A percentile compares a stretch with the other conserved stretches of the same genome.
These are phyloP conservation scores for Agrocybe chaxingu DNA, from an alignment of 768 basidiomycete species.

Conservation along the genomic window DNA sequence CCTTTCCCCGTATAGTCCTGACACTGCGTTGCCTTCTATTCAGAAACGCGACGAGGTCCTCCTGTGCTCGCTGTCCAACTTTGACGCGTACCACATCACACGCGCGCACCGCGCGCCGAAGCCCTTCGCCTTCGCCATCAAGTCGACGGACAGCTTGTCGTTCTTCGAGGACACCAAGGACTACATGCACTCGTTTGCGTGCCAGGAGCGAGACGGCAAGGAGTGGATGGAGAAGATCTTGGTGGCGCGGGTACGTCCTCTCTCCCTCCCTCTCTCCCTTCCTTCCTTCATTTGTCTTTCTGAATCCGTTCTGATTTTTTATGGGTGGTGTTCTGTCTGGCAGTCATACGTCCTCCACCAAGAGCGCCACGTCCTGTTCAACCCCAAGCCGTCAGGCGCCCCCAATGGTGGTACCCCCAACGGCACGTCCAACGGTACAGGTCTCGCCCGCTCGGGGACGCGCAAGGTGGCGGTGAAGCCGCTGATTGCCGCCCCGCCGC, in stretches of 20 bases:
- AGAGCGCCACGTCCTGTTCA: conserved; percentile 69
- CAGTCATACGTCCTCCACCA: conserved; percentile 84
- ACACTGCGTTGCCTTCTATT: background rate
- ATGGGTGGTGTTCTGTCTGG: background rate
- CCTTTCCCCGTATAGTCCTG: conserved; percentile 60
- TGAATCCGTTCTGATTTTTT: too few relatives aligned
- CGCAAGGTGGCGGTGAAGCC: conserved; percentile 34
- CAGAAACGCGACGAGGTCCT: conserved; percentile 54
- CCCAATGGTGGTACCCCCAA: conserved; percentile 6
- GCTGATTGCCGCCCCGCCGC: conserved; percentile 41
- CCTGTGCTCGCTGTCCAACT: conserved; percentile 84
- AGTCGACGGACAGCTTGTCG: conserved; percentile 82
- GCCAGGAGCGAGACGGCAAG: conserved; percentile 68
- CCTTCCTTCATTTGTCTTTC: background rate
- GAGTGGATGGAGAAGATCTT: conserved; percentile 80
- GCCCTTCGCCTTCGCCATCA: conserved; percentile 79
- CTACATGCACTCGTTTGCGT: conserved; percentile 85
- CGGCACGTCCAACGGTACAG: conserved; percentile 14
- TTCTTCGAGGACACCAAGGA: conserved; percentile 87
- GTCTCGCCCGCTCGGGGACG: conserved; percentile 39
- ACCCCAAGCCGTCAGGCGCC: conserved; percentile 30
- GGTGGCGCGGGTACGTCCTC: conserved; percentile 68
- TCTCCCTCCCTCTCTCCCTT: background rate
- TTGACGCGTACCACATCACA: conserved; percentile 83
- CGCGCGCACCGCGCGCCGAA: conserved; percentile 81